Evolutionary conservation across 2,329 filamentous ascomycete genomes (phyloP).

Genomic region (Hirsutella minnesotensis): DNA sequence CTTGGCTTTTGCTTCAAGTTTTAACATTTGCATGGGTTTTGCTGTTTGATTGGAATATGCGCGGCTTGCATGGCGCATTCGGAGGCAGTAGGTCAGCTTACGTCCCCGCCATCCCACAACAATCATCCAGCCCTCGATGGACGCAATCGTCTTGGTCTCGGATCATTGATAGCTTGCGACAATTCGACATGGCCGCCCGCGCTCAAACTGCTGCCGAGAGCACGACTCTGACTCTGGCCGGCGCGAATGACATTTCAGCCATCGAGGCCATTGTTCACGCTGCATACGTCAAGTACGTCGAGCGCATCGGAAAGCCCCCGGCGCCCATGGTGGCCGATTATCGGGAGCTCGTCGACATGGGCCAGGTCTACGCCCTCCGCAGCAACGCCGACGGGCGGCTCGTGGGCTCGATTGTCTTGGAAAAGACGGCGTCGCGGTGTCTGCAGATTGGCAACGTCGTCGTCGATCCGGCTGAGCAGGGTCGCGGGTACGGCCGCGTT

Average conservation of each 20-base stretch:
- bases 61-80: too few species aligned
- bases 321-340: conserved; percentile 25
- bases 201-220: neutral
- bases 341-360: conserved; percentile 11
- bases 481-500: conserved; percentile 17
- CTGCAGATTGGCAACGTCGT: conserved; percentile 17
- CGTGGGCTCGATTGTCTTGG: conserved; percentile 17
- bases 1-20: too few species aligned
- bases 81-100: too few species aligned
- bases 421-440: conserved; percentile 6
- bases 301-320: conserved; percentile 21
- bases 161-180: too few species aligned
- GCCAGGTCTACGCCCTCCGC: conserved; percentile 14
- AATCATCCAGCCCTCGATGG: too few species aligned
- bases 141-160: too few species aligned
- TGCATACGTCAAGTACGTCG: conserved; percentile 21
- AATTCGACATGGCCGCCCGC: neutral
- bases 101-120: too few species aligned
- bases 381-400: neutral
- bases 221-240: neutral
- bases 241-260: neutral
- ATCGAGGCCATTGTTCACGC: conserved; percentile 17
- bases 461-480: conserved; percentile 17
- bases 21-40: too few species aligned
- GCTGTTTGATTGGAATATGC: too few species aligned